Conservation (phyloP, 1,284 basidiomycete genomes). For the Microbotryomycetes sp. region DNA sequence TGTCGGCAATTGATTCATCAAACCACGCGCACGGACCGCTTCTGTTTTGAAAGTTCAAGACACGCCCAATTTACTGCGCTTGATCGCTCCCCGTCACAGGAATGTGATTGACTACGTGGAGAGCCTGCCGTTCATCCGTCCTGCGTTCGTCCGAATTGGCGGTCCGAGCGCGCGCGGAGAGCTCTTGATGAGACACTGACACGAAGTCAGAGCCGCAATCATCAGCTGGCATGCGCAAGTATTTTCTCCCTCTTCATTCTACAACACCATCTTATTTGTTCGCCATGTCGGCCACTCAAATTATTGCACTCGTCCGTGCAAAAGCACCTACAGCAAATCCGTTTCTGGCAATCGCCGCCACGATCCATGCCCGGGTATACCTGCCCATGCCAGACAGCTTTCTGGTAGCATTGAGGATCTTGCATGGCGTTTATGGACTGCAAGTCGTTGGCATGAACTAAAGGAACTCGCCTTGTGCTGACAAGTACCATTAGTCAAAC, state of each 20-base stretch:
- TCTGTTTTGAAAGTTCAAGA: neutral
- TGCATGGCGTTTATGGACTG: neutral
- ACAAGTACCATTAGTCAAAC: neutral
- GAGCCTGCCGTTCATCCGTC: neutral
- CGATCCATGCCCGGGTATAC: neutral
- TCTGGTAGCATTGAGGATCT: neutral
- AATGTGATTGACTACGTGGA: neutral
- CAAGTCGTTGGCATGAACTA: neutral
- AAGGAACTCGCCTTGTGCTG: neutral
- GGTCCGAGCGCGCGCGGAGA: neutral
- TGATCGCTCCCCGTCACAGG: neutral
- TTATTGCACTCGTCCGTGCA: neutral
- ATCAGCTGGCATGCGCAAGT: neutral
- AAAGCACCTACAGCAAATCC: neutral
- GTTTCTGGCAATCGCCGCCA: neutral
- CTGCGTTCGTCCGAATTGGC: neutral
- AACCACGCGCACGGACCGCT: too few species aligned
- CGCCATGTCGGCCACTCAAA: neutral
- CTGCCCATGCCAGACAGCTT: neutral
- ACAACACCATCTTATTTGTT: too few species aligned
- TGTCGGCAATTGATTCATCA: constrained; percentile 47
- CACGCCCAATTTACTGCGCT: neutral
- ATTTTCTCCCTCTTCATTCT: neutral
- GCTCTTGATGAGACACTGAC: neutral
- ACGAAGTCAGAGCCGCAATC: neutral